phyloP scores from a whole-genome alignment of 129 eudicot species.

The Chrysanthemum makinoi region DNA sequence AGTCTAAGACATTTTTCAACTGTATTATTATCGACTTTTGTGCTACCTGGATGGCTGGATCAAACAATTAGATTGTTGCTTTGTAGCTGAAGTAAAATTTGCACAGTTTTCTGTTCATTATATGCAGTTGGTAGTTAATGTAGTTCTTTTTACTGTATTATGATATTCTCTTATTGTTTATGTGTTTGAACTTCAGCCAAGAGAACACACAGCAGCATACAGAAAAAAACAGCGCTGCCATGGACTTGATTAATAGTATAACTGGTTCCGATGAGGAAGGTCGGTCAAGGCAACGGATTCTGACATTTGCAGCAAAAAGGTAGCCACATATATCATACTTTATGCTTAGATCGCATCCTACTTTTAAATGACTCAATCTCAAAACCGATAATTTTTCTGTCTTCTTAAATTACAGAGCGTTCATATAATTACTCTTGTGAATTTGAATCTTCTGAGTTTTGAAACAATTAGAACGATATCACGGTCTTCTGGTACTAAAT shows the following conservation, averaged over 20 bases:
- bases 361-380: neutral
- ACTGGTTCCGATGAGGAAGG: conserved; percentile 90
- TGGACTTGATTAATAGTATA: conserved; percentile 86
- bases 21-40: neutral
- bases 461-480: neutral
- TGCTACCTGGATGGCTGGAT: conserved; percentile 17
- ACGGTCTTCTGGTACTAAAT: neutral
- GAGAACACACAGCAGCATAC: conserved; percentile 37
- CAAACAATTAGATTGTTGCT: conserved; percentile 9
- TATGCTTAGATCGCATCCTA: conserved; percentile 9
- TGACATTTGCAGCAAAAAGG: conserved; percentile 91
- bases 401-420: conserved; percentile 5
- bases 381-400: neutral
- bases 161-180: conserved; percentile 13
- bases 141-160: neutral
- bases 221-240: conserved; percentile 74
- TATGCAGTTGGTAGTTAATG: neutral
- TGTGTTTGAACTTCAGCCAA: conserved; percentile 50
- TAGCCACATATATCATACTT: conserved; percentile 21
- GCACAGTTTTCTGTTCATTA: neutral
- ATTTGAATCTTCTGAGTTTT: neutral
- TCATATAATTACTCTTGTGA: conserved; percentile 10
- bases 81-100: neutral
- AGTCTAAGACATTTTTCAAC: conserved; percentile 15
- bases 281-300: conserved; percentile 87